These are phyloP conservation scores for Suhomyces chickasaworum DNA, from an alignment of 1,139 yeast species.

Conservation along the genomic window DNA sequence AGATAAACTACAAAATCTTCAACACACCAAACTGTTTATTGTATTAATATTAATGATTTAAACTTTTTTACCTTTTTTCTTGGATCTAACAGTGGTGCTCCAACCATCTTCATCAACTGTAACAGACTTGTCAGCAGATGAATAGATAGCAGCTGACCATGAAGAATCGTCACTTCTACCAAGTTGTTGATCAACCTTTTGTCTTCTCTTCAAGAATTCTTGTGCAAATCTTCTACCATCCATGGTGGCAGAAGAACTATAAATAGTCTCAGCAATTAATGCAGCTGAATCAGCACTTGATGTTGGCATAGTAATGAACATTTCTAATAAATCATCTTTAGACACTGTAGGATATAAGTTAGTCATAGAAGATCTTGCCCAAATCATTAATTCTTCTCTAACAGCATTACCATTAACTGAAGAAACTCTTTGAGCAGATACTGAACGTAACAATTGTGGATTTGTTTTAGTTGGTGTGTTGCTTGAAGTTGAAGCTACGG, in stretches of 20 bases:
- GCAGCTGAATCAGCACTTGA: conserved; percentile 68
- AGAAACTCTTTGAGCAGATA: conserved; percentile 39
- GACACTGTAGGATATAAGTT: conserved; percentile 76
- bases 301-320: conserved; percentile 77
- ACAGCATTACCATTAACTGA: conserved; percentile 30
- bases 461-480: conserved; percentile 31
- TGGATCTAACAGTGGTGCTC: conserved; percentile 48
- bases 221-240: conserved; percentile 94
- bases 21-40: not conserved
- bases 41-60: conserved; percentile 1
- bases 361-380: conserved; percentile 81
- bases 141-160: conserved; percentile 66
- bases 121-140: conserved; percentile 47
- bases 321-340: conserved; percentile 73
- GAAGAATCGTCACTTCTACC: conserved; percentile 50
- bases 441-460: conserved; percentile 51
- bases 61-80: conserved; percentile 31
- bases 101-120: conserved; percentile 76
- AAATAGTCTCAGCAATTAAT: conserved; percentile 90
- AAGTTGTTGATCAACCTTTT: conserved; percentile 62
- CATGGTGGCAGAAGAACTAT: conserved; percentile 87
- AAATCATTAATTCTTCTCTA: conserved; percentile 70
- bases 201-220: conserved; percentile 81
- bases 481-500: conserved; percentile 15
- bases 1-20: not conserved